phyloP scores from a whole-genome alignment of 352 stramenopile genomes.

The Aphanomyces astaci region DNA sequence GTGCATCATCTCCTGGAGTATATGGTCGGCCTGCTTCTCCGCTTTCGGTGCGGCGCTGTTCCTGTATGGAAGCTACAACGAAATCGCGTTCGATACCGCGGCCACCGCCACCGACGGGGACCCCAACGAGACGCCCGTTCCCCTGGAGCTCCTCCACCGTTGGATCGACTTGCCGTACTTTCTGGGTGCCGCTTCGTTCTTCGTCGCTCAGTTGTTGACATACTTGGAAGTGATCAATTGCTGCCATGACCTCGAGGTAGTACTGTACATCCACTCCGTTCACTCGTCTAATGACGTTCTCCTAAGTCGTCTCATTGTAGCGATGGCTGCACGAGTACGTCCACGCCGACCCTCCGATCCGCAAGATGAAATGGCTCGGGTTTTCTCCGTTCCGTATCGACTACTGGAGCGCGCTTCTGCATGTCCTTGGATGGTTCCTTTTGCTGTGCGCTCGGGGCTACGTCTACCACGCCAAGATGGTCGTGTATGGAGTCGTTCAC shows the following conservation, averaged over 20 bases:
- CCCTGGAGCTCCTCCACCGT: slow-evolving; percentile 28
- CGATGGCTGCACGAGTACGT: slow-evolving; percentile 83
- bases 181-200: slow-evolving; percentile 44
- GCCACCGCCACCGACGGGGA: background rate
- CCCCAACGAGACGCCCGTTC: background rate
- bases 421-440: slow-evolving; percentile 50
- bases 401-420: slow-evolving; percentile 63
- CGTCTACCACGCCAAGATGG: slow-evolving; percentile 42
- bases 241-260: slow-evolving; percentile 74
- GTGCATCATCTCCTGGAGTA: slow-evolving; percentile 68
- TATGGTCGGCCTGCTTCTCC: slow-evolving; percentile 52
- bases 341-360: slow-evolving; percentile 55
- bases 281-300: too few relatives aligned
- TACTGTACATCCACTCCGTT: background rate
- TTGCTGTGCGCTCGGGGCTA: slow-evolving; percentile 54
- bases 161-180: slow-evolving; percentile 61
- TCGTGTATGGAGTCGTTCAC: slow-evolving; percentile 65
- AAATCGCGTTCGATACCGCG: slow-evolving; percentile 32
- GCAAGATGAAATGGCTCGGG: slow-evolving; percentile 56
- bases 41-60: slow-evolving; percentile 53
- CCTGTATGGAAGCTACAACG: slow-evolving; percentile 46
- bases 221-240: slow-evolving; percentile 85
- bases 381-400: slow-evolving; percentile 79
- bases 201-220: slow-evolving; percentile 49
- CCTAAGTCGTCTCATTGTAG: slow-evolving; percentile 21